phyloP scores from a whole-genome alignment of 495 filamentous ascomycete species.

The Aspergillus kassunensis region DNA sequence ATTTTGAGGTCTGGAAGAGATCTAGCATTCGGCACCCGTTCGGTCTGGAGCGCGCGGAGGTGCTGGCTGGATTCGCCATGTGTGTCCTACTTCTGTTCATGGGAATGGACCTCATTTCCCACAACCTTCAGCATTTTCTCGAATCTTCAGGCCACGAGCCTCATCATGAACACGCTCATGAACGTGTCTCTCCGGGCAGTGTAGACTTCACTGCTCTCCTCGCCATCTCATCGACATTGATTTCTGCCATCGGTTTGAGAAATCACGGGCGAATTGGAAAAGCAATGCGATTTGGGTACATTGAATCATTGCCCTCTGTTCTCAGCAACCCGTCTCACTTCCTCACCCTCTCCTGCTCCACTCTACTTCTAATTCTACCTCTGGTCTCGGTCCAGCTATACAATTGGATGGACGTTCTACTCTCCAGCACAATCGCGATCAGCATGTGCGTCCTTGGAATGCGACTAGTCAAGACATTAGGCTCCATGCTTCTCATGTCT shows the following conservation, averaged over 20 bases:
- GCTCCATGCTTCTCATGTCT: slow-evolving; percentile 91
- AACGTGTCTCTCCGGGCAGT: slow-evolving; percentile 65
- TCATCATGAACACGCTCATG: slow-evolving; percentile 65
- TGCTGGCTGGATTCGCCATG: slow-evolving; percentile 95
- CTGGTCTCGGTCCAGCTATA: slow-evolving; percentile 72
- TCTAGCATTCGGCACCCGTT: slow-evolving; percentile 92
- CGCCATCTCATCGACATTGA: slow-evolving; percentile 80
- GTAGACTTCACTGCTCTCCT: slow-evolving; percentile 80
- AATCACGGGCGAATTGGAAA: slow-evolving; percentile 95
- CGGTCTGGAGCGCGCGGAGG: slow-evolving; percentile 85
- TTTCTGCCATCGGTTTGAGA: slow-evolving; percentile 80
- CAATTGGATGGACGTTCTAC: slow-evolving; percentile 72
- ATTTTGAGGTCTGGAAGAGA: slow-evolving; percentile 97
- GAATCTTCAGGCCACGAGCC: slow-evolving; percentile 60
- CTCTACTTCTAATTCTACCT: slow-evolving; percentile 77
- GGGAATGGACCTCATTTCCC: slow-evolving; percentile 90
- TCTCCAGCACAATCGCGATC: slow-evolving; percentile 74
- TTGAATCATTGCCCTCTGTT: slow-evolving; percentile 75
- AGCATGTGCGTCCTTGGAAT: slow-evolving; percentile 84
- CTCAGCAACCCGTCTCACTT: slow-evolving; percentile 92
- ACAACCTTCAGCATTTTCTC: slow-evolving; percentile 85
- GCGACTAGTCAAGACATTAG: slow-evolving; percentile 77
- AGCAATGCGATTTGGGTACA: slow-evolving; percentile 72
- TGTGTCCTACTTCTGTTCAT: slow-evolving; percentile 92
- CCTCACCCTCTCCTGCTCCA: slow-evolving; percentile 80